Conservation (phyloP, 352 stramenopile species). For the Blastocystis sp. region DNA sequence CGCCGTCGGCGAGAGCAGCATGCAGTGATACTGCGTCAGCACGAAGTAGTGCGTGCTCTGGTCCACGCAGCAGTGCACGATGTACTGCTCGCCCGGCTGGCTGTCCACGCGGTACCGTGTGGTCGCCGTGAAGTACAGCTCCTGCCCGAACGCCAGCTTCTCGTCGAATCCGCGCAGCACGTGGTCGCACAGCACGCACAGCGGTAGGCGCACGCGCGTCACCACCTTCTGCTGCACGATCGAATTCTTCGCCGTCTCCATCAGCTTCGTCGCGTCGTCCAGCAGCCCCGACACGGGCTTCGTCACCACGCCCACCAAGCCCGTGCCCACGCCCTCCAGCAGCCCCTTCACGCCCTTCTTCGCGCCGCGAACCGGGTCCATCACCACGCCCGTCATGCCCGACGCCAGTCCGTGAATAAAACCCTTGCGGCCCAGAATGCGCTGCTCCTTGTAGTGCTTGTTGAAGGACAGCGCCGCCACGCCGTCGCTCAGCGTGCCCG, state of each 20-base stretch:
- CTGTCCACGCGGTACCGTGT: conserved; percentile 9
- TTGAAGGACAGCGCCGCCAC: conserved; percentile 84
- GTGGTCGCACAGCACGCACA: neutral
- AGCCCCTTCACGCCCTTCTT: conserved; percentile 78
- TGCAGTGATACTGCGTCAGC: conserved; percentile 13
- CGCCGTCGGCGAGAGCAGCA: neutral
- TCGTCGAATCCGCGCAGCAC: neutral
- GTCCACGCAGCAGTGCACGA: conserved; percentile 12
- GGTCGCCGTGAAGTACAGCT: neutral
- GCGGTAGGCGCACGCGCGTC: conserved; percentile 18
- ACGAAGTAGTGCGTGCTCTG: neutral
- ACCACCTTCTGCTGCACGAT: neutral
- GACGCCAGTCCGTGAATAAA: conserved; percentile 76
- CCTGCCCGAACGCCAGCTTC: conserved; percentile 28
- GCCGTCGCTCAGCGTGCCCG: conserved; percentile 82
- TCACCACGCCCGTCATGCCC: conserved; percentile 77
- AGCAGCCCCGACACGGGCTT: conserved; percentile 81
- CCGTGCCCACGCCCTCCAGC: conserved; percentile 78
- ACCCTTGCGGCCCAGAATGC: conserved; percentile 73
- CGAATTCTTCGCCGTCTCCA: conserved; percentile 77
- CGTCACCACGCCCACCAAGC: conserved; percentile 78
- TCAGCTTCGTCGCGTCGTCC: conserved; percentile 78
- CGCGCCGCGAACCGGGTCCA: conserved; percentile 76
- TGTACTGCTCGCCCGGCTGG: conserved; percentile 54
- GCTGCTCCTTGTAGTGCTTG: neutral